Evolutionary conservation across 2,329 filamentous ascomycete genomes (phyloP).

Genomic region (Colletotrichum brevisporum): DNA sequence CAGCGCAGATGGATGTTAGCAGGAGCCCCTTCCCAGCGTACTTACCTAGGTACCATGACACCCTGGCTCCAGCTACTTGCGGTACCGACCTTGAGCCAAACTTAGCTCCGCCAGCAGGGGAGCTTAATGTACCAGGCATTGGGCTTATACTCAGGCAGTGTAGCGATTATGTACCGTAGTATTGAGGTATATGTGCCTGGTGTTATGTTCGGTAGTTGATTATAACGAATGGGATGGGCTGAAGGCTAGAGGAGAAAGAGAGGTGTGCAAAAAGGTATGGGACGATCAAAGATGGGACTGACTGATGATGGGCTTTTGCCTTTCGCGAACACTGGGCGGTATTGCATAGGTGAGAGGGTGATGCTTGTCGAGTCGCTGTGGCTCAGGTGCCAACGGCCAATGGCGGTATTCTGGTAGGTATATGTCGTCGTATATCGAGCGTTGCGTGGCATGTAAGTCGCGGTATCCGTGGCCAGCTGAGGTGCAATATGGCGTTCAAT

Average conservation of each 20-base stretch:
- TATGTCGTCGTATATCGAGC: no score
- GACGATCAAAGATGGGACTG: slow-evolving; percentile 39
- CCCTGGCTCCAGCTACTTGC: not conserved
- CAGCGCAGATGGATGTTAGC: not conserved
- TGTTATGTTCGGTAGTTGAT: slow-evolving; percentile 18
- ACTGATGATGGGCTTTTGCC: not conserved
- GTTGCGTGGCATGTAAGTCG: not conserved
- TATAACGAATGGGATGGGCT: slow-evolving; percentile 16
- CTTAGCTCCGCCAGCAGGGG: no score
- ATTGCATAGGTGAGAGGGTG: no score
- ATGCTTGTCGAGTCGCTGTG: no score
- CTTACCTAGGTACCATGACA: not conserved
- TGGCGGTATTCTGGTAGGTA: no score
- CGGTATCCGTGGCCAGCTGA: not conserved
- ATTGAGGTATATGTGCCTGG: slow-evolving; percentile 21
- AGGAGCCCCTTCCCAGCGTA: not conserved
- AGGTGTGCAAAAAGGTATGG: slow-evolving; percentile 1
- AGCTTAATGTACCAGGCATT: no score
- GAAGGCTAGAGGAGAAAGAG: slow-evolving; percentile 1
- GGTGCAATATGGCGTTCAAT: slow-evolving; percentile 4
- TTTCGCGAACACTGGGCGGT: no score
- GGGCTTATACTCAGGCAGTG: not conserved
- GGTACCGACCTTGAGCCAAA: not conserved
- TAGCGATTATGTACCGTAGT: not conserved
- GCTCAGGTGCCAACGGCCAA: no score